Evolutionary conservation across 148 eudicot species (phyloP), one percentile per base, ranked within the genome.

Genomic region (Silene uniflora): DNA sequence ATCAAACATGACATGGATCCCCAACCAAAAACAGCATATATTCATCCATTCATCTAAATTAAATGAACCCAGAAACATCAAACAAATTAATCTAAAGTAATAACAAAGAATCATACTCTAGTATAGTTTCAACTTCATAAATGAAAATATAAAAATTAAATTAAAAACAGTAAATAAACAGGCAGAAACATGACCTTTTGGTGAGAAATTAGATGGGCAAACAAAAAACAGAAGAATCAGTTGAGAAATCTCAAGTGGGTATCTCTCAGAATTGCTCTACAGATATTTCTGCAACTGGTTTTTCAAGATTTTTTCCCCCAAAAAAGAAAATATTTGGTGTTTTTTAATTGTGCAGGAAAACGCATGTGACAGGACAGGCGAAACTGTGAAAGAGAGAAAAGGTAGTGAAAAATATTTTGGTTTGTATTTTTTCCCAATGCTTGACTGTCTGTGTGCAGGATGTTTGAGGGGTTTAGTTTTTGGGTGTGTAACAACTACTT

Each of bases 331-430:
- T 32, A 39, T 18, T 18, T n/a, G 21, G 21, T 67, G 7, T 39
- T 39, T 66, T n/a, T 39, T 60, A 2, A 35, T 67, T 67, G 22
- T 67, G 70, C 70, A 67, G 70, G 49, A 67, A 67, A 67, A 67
- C 52, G 70, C 70, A 67, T 67, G 46, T 67, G 70, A 67, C 70
- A 67, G 70, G 70, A 67, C 7, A 67, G 24, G 46, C 21, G 21
- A 67, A 32, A 67, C 22, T 66, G 29, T 32, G 46, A 35, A 18
- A 60, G 24, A 35, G 22, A 18, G 49, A 67, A 6, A 32, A 44
- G n/a, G 35, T 32, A 32, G 35, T 32, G 35, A 32, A 32, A n/a
- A n/a, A n/a, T n/a, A 32, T 32, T 32, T 32, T 32, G 35, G 35
- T 5, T 32, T 32, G 5, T 32, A 32, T 32, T 32, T 32, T 32